These are phyloP conservation scores for Cucurbita moschata DNA, from an alignment of 306 rosid genomes.

Conservation along the genomic window DNA sequence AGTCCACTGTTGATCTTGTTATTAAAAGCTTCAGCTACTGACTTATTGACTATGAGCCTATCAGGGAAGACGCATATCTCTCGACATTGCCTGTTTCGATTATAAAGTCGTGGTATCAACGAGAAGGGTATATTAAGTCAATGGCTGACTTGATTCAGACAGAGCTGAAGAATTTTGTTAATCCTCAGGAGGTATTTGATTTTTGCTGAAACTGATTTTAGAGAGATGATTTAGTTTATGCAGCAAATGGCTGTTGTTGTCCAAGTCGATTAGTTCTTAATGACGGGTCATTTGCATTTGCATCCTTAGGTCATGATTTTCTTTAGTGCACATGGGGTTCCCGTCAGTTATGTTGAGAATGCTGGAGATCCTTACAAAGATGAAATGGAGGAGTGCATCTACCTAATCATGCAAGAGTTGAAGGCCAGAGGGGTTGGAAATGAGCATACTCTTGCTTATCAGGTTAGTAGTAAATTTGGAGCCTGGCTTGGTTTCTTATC, in stretches of 20 bases:
- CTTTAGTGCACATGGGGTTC: conserved; percentile 99
- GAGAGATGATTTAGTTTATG: neutral
- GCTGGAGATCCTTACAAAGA: conserved; percentile 98
- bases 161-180: conserved; percentile 50
- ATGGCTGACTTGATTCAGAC: conserved; percentile 86
- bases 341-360: conserved; percentile 78
- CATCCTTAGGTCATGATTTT: conserved; percentile 58
- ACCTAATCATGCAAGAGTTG: conserved; percentile 85
- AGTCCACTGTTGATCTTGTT: neutral
- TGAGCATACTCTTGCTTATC: conserved; percentile 89
- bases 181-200: conserved; percentile 58
- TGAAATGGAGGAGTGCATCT: conserved; percentile 94
- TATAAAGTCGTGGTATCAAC: conserved; percentile 87
- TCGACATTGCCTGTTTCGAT: conserved; percentile 78
- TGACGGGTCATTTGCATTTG: conserved; percentile 1
- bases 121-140: conserved; percentile 79
- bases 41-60: conserved; percentile 17
- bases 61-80: conserved; percentile 72
- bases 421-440: conserved; percentile 74
- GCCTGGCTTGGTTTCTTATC: neutral
- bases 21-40: neutral
- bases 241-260: neutral
- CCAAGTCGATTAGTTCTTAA: neutral
- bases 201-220: conserved; percentile 8
- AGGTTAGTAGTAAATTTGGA: conserved; percentile 33